A percentile compares a stretch with the other conserved stretches of the same genome.
Evolutionary conservation across 306 rosid genomes (phyloP).

Genomic region (Pyrus pyrifolia): DNA sequence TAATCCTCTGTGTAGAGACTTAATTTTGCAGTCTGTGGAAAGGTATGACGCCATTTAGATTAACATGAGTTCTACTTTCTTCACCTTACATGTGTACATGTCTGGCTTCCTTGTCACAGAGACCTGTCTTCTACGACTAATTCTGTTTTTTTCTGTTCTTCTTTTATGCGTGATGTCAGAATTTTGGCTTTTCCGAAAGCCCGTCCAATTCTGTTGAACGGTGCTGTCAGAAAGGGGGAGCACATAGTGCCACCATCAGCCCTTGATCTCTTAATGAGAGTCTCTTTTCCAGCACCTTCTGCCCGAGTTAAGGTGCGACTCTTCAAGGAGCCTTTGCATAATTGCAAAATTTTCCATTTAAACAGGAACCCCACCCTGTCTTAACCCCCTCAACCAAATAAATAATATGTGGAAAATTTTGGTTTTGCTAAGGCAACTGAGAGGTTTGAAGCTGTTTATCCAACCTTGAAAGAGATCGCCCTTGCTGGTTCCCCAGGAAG

Average conservation of each 20-base stretch:
- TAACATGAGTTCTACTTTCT: background rate
- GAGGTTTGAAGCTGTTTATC: slow-evolving; percentile 78
- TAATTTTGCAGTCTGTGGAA: slow-evolving; percentile 83
- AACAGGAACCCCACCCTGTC: background rate
- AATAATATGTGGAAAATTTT: background rate
- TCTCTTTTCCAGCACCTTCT: slow-evolving; percentile 60
- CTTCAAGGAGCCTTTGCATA: slow-evolving; percentile 1
- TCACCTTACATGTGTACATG: background rate
- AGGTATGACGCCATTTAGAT: slow-evolving; percentile 39
- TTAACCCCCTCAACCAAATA: background rate
- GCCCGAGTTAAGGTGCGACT: slow-evolving; percentile 63
- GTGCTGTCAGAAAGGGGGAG: slow-evolving; percentile 86
- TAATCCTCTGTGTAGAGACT: slow-evolving; percentile 79
- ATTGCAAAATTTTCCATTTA: background rate
- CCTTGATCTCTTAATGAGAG: slow-evolving; percentile 58
- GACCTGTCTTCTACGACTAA: slow-evolving; percentile 7
- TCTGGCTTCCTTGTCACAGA: slow-evolving; percentile 2
- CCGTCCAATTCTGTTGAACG: slow-evolving; percentile 55
- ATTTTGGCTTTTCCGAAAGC: slow-evolving; percentile 68
- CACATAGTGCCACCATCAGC: slow-evolving; percentile 70
- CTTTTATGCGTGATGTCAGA: slow-evolving; percentile 1
- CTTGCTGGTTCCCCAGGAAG: slow-evolving; percentile 81
- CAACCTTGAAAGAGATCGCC: slow-evolving; percentile 69
- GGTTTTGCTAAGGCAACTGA: slow-evolving; percentile 65
- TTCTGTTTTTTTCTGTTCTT: background rate